Conservation (phyloP, 1,284 basidiomycete genomes). For the Somion occarium region DNA sequence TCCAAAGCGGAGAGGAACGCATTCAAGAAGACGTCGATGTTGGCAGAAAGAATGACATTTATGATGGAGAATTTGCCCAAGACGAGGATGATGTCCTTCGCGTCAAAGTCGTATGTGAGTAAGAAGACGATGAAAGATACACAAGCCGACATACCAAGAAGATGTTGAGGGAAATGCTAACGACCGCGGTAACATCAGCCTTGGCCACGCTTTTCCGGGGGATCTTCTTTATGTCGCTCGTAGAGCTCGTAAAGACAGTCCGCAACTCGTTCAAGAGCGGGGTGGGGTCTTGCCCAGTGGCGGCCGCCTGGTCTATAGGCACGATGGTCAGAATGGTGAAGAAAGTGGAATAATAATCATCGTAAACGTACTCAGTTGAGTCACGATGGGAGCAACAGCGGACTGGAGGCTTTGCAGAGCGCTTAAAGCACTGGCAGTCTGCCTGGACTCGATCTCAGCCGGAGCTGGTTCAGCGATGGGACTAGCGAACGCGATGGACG, state of each 20-base stretch:
- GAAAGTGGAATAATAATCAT: too few species aligned
- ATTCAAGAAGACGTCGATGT: conserved; percentile 5
- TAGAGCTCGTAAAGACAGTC: neutral
- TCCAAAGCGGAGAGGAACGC: conserved; percentile 7
- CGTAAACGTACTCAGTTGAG: neutral
- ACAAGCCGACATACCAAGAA: conserved; percentile 2
- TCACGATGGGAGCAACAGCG: neutral
- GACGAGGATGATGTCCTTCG: conserved; percentile 3
- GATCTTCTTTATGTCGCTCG: neutral
- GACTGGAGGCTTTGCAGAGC: neutral
- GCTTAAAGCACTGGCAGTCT: neutral
- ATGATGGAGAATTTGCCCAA: conserved; percentile 7
- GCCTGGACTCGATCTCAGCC: conserved; percentile 3
- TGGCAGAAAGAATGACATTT: neutral
- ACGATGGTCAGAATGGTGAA: too few species aligned
- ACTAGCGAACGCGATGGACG: conserved; percentile 1
- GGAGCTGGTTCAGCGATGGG: conserved; percentile 1
- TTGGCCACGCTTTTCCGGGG: neutral
- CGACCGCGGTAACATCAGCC: conserved; percentile 5
- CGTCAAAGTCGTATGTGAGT: neutral
- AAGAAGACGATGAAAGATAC: neutral
- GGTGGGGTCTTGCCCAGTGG: neutral
- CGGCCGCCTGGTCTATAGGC: neutral
- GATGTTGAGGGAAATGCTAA: conserved; percentile 5
- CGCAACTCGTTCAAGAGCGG: neutral